Base-by-base conservation (phyloP, 768 basidiomycete genomes). In the Phlebiopsis gigantea region DNA sequence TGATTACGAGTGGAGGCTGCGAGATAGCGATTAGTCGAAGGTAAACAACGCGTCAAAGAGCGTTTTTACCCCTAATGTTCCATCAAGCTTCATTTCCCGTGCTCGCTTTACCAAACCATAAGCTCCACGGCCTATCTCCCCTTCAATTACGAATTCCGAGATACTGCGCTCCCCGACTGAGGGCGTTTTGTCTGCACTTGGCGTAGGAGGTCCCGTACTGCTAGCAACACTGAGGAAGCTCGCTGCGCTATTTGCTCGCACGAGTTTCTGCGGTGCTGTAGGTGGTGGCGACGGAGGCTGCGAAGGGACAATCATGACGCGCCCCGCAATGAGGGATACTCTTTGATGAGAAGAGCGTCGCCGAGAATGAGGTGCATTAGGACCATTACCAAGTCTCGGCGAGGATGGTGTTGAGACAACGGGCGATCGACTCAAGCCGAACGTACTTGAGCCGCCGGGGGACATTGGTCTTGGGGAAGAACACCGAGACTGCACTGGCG, bases 41-140 rank as follows among this genome's bases (percentile, higher is more conserved):
- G 28, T 17, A 30, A 8, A 9, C 15, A 19, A 21, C 2, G 17
- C 17, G 15, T n/a, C 10, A 48, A 26, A 30, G 47, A 48, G 34
- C 34, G 15, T 9, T 41, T 92, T 80, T 71, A 95, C 93, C 64
- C 96, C 96, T n/a, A 87, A 73, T 41, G 83, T 77, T 5, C 90
- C 91, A 69, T 91, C 86, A 7, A 77, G 65, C 34, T 77, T 79
- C 62, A 87, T 87, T 66, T 94, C 90, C 60, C 90, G 79, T 1
- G 85, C 96, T 54, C 91, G 80, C 71, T 96, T 94, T 39, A 99
- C 96, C 43, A 98, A 77, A 1, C 96, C 96, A 70, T 98, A 98
- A 10, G 96, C 96, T 9, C 95, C 96, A 56, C 92, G 81, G 14
- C 96, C 96, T 24, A 95, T 90, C 66, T 96, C 93, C 45, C 81